Evolutionary conservation across 1,139 yeast species (phyloP), one percentile per base, ranked within the genome.

Genomic region (Pichia sp.): DNA sequence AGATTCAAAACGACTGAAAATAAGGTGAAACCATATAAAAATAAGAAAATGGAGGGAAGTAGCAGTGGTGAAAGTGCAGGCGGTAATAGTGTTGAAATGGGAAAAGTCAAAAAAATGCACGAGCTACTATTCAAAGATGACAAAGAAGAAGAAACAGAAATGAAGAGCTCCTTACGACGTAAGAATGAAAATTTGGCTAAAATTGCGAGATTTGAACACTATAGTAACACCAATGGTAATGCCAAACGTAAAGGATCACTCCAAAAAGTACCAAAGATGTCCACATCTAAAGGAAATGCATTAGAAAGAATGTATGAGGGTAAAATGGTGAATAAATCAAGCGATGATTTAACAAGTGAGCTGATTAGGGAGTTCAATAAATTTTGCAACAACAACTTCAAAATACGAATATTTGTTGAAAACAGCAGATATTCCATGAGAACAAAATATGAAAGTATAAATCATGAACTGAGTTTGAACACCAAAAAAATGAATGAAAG

Each of bases 1-100:
- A 79, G 90, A 84, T 81, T 74, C 53, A 81, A 81, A 16, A 16
- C 23, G 23, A 16, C 23, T 16, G 23, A 16, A 16, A 29, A 40
- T 27, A n/a, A 4, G 36, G 28, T 16, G 23, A 16, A 16, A 16
- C 40, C 10, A 5, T 10, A 23, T 26, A 7, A 38, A 27, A 36
- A 10, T 9, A 9, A n/a, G 7, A 23, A 26, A 9, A 10, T 23
- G 5, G 29, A 36, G 10, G 10, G 38, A n/a, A n/a, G n/a, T 10
- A 27, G n/a, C 11, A 35, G 27, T 40, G 23, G 23, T 16, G 23
- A 16, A 16, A 16, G 23, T 33, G n/a, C 8, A n/a, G 37, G 27
- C 31, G 34, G 29, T 26, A 34, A 26, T 27, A 36, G 36, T 11
- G 29, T 29, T 29, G 36, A 36, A 27, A 42, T 39, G 27, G 37